Evolutionary conservation across 2,329 filamentous ascomycete species (phyloP).

Genomic region (Elsinoe batatas): DNA sequence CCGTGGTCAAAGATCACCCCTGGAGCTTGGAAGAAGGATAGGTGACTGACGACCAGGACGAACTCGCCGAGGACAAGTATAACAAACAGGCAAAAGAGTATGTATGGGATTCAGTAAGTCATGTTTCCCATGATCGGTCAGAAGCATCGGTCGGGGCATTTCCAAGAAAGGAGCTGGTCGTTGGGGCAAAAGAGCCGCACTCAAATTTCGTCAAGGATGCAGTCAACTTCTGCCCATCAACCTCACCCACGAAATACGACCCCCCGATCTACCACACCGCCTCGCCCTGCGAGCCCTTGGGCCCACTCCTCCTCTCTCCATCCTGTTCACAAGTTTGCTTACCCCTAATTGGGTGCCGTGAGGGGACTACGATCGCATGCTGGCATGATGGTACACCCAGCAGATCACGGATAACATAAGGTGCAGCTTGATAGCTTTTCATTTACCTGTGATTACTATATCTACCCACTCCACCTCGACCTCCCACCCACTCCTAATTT

Average conservation of each 20-base stretch:
- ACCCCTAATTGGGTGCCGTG: too few relatives aligned
- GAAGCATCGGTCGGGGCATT: neutral
- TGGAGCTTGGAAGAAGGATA: neutral
- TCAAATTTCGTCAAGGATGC: neutral
- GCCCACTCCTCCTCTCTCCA: neutral
- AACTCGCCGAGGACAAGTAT: neutral
- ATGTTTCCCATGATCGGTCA: neutral
- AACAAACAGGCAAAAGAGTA: neutral
- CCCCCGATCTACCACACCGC: neutral
- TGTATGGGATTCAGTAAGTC: neutral
- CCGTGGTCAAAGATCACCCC: neutral
- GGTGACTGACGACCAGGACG: neutral
- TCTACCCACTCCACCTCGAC: neutral
- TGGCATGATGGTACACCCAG: too few relatives aligned
- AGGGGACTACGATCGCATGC: too few relatives aligned
- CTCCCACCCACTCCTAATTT: neutral
- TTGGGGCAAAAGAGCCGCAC: neutral
- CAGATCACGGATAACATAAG: too few relatives aligned
- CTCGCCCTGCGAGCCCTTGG: neutral
- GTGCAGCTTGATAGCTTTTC: too few relatives aligned
- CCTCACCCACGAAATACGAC: neutral
- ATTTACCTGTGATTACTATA: too few relatives aligned
- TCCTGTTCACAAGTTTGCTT: too few relatives aligned
- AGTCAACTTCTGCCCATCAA: neutral
- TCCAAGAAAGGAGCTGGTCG: neutral